A percentile compares a stretch with the other conserved stretches of the same genome.
These are phyloP conservation scores for Silybum marianum DNA, from an alignment of 129 eudicot species.

Conservation along the genomic window DNA sequence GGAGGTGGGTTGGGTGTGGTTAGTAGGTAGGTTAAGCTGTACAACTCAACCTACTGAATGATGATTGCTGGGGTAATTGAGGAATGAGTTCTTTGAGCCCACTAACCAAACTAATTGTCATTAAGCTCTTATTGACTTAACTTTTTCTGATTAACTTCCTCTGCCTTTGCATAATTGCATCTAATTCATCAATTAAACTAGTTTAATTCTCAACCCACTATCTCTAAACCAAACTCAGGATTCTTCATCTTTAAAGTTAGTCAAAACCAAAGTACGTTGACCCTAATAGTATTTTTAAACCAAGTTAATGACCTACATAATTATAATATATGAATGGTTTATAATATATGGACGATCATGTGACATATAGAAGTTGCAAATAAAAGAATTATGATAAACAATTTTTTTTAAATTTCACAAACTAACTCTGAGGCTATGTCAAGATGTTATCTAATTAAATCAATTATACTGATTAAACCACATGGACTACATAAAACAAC, in stretches of 20 bases:
- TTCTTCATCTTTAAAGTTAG: background rate
- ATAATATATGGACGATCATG: background rate
- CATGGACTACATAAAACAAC: conserved; percentile 21
- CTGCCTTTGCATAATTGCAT: conserved; percentile 10
- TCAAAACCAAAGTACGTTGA: conserved; percentile 7
- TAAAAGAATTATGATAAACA: conserved; percentile 4
- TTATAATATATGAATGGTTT: background rate
- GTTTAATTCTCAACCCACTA: background rate
- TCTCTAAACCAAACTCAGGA: conserved; percentile 12
- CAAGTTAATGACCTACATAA: background rate
- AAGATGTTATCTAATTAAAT: conserved; percentile 25
- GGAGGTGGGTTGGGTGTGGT: conserved; percentile 53
- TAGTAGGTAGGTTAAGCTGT: conserved; percentile 73
- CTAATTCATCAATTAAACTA: conserved; percentile 20
- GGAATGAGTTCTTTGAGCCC: conserved; percentile 21
- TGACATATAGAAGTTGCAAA: background rate
- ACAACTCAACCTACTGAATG: conserved; percentile 68
- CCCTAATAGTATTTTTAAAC: background rate
- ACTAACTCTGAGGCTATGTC: conserved; percentile 8
- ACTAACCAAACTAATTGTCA: conserved; percentile 41
- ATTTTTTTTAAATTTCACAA: conserved; percentile 8
- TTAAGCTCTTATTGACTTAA: conserved; percentile 7
- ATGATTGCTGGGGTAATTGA: conserved; percentile 38
- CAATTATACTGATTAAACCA: conserved; percentile 19
- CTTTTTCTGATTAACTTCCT: conserved; percentile 17